Evolutionary conservation across 345 rosid species (phyloP).

Genomic region (Eucalyptus urophylla): DNA sequence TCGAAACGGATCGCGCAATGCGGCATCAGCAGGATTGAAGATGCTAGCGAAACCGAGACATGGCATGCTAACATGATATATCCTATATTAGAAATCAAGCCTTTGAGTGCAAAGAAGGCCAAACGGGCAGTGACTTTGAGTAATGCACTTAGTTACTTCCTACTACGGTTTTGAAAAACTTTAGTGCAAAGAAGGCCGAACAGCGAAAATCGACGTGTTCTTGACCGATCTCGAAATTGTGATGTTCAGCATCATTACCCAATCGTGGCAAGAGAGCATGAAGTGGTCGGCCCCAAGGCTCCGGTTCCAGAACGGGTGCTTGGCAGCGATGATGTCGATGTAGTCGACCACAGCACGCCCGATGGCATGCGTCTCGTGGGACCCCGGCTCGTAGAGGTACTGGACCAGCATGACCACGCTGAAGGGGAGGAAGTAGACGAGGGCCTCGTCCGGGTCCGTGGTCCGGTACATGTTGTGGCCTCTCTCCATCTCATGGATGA

Average conservation of each 20-base stretch:
- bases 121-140: neutral
- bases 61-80: neutral
- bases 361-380: slow-evolving; percentile 23
- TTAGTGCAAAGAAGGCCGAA: neutral
- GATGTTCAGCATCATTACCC: slow-evolving; percentile 20
- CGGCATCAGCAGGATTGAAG: neutral
- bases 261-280: slow-evolving; percentile 81
- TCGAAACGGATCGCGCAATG: neutral
- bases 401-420: slow-evolving; percentile 59
- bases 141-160: neutral
- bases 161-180: neutral
- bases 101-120: neutral
- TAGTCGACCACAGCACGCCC: slow-evolving; percentile 41
- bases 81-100: neutral
- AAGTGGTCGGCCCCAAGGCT: slow-evolving; percentile 75
- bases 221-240: neutral
- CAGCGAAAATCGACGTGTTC: neutral
- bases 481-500: slow-evolving; percentile 19
- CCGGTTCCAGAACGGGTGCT: slow-evolving; percentile 62
- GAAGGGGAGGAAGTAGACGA: slow-evolving; percentile 59
- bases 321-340: slow-evolving; percentile 19
- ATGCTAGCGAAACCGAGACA: neutral
- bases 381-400: slow-evolving; percentile 24
- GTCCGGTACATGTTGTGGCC: slow-evolving; percentile 18
- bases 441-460: slow-evolving; percentile 37